Base-by-base conservation (phyloP, 352 stramenopile species). In the Pythium rhizo-oryzae region DNA sequence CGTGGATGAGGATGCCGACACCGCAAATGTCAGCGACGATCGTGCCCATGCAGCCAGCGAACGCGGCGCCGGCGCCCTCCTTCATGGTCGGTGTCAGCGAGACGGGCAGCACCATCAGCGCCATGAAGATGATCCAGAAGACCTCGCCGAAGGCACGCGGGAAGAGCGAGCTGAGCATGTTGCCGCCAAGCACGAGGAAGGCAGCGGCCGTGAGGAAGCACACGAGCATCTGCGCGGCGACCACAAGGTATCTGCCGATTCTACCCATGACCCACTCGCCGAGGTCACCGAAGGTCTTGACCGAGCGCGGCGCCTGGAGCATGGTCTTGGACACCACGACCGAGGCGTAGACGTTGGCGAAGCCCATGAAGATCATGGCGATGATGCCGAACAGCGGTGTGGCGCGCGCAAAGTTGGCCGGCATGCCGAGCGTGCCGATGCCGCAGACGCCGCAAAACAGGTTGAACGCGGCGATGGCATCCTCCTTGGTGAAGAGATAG, bases 351-450 rank as follows among this genome's bases (percentile, higher is more conserved):
- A 76, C 54, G 69, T 78, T 78, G 49, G 69, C 64, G 37, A 71
- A 64, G 5, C 67, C 72, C 72, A 78, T 78, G 64, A 78, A 78
- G 30, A 75, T 25, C 43, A 74, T 69, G 21, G 72, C 72, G n/a
- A 69, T 25, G 19, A 65, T 57, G 24, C 67, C 72, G 35, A 72
- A 28, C 28, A 70, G 44, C 30, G 80, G 80, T 7, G 78, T 77
- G 28, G 81, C 78, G 15, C 81, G 21, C 76, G 64, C 35, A 79
- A 87, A 91, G 66, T 91, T 91, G 39, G 74, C 79, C 0, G 82
- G 81, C 78, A 91, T 87, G 57, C 82, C 80, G 44, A 91, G 78
- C 25, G 82, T 89, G 15, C 82, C 82, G 35, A 91, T 82, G 49
- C 82, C 82, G 69, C 80, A 90, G 55, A 90, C 81, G 35, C 76